Evolutionary conservation across 129 eudicot species (phyloP).

Genomic region (Smallanthus sonchifolius): DNA sequence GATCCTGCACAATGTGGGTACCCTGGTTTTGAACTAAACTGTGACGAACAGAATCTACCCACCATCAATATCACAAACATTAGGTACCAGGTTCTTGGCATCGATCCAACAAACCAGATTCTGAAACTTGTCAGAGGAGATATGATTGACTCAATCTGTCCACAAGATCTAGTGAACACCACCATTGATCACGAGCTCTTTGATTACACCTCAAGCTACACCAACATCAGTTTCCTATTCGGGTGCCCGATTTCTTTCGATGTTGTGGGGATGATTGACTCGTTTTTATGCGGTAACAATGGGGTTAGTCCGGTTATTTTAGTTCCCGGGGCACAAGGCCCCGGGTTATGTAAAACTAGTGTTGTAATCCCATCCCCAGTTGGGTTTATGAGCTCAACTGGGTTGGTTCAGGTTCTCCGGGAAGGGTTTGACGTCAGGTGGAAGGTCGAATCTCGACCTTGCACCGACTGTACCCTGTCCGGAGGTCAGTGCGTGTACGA

Average conservation of each 20-base stretch:
- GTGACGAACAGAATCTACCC: slow-evolving; percentile 18
- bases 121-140: slow-evolving; percentile 46
- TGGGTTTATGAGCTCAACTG: slow-evolving; percentile 24
- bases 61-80: slow-evolving; percentile 33
- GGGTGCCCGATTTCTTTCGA: slow-evolving; percentile 40
- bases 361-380: slow-evolving; percentile 46
- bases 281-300: slow-evolving; percentile 19
- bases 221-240: slow-evolving; percentile 39
- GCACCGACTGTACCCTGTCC: slow-evolving; percentile 41
- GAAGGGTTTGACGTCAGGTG: slow-evolving; percentile 54
- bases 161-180: slow-evolving; percentile 45
- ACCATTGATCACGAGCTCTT: slow-evolving; percentile 43
- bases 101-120: slow-evolving; percentile 29
- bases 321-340: slow-evolving; percentile 40
- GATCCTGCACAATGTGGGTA: slow-evolving; percentile 56
- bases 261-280: not conserved
- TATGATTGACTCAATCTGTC: slow-evolving; percentile 38
- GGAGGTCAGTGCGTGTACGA: slow-evolving; percentile 57
- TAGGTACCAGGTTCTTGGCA: slow-evolving; percentile 29
- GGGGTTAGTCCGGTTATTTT: slow-evolving; percentile 18
- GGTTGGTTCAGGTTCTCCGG: slow-evolving; percentile 21
- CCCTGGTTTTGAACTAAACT: slow-evolving; percentile 49
- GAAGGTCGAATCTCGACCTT: slow-evolving; percentile 35
- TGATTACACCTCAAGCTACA: slow-evolving; percentile 35
- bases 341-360: slow-evolving; percentile 48